Percentiles rank a stretch among this genome's conserved stretches.
phyloP scores from a whole-genome alignment of 768 basidiomycete species.

The Calocera cornea region DNA sequence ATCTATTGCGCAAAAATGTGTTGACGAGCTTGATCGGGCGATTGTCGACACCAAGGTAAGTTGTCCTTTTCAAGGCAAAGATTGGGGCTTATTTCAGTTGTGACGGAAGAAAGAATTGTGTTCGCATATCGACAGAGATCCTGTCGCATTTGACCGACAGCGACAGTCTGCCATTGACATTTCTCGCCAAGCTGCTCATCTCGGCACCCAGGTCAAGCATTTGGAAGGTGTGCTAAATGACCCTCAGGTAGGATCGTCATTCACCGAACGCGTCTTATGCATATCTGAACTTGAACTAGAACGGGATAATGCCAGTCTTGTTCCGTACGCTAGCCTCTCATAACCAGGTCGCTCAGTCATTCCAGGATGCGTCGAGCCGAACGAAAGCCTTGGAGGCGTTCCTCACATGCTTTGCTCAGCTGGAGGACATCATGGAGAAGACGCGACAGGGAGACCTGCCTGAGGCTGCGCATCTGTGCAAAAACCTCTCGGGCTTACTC shows the following conservation, averaged over 20 bases:
- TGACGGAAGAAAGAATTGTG: slow-evolving; percentile 49
- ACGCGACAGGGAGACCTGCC: slow-evolving; percentile 46
- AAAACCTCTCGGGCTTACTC: slow-evolving; percentile 17
- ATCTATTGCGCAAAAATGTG: slow-evolving; percentile 51
- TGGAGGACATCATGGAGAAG: slow-evolving; percentile 33
- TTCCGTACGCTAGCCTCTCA: slow-evolving; percentile 45
- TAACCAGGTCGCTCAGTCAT: slow-evolving; percentile 34
- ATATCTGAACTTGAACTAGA: slow-evolving; percentile 30
- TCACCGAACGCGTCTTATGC: background rate
- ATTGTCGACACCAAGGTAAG: slow-evolving; percentile 59
- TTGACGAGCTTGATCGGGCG: slow-evolving; percentile 55
- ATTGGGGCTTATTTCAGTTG: slow-evolving; percentile 12
- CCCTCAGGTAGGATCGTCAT: slow-evolving; percentile 35
- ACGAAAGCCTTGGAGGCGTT: slow-evolving; percentile 39
- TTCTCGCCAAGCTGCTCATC: slow-evolving; percentile 40
- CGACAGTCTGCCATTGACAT: slow-evolving; percentile 48
- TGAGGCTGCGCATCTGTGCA: slow-evolving; percentile 45
- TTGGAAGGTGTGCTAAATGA: slow-evolving; percentile 41
- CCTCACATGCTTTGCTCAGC: slow-evolving; percentile 34
- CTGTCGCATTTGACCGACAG: slow-evolving; percentile 51
- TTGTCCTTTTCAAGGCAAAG: slow-evolving; percentile 13
- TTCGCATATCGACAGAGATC: slow-evolving; percentile 53
- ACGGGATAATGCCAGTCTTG: slow-evolving; percentile 51
- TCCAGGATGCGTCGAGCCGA: slow-evolving; percentile 36
- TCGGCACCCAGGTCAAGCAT: slow-evolving; percentile 40